Percentiles rank a stretch among this genome's conserved stretches.
These are phyloP conservation scores for Spirogloea muscicola DNA, from an alignment of 139 green algal species.

Conservation along the genomic window DNA sequence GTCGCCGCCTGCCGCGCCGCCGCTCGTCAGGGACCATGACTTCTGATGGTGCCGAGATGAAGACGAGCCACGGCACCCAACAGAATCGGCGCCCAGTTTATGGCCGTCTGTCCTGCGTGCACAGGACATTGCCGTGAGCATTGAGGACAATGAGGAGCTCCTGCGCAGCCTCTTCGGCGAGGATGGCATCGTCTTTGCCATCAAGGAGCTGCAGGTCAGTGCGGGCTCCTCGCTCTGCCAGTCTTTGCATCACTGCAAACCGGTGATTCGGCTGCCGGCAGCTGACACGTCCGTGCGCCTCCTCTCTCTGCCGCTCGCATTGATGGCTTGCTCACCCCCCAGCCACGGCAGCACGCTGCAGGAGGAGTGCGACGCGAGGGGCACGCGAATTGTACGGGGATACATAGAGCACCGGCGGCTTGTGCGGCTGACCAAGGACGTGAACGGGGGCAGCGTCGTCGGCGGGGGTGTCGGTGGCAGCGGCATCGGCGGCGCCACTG, in stretches of 20 bases:
- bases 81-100: no score
- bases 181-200: conserved; percentile 57
- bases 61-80: no score
- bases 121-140: conserved; percentile 67
- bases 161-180: conserved; percentile 69
- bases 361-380: conserved; percentile 67
- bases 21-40: background rate
- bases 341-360: conserved; percentile 27
- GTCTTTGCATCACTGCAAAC: no score
- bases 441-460: conserved; percentile 31
- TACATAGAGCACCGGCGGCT: conserved; percentile 71
- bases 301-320: no score
- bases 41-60: no score
- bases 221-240: conserved; percentile 18
- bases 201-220: conserved; percentile 59
- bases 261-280: no score
- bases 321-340: no score
- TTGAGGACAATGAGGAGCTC: conserved; percentile 75
- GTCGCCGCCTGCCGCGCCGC: background rate
- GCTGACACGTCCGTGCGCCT: no score
- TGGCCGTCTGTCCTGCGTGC: no score
- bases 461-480: background rate
- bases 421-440: conserved; percentile 58
- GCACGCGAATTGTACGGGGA: conserved; percentile 64
- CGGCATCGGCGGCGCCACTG: background rate